Conservation (phyloP, 805 yeast species). For the Tetrapisispora namnaoensis region DNA sequence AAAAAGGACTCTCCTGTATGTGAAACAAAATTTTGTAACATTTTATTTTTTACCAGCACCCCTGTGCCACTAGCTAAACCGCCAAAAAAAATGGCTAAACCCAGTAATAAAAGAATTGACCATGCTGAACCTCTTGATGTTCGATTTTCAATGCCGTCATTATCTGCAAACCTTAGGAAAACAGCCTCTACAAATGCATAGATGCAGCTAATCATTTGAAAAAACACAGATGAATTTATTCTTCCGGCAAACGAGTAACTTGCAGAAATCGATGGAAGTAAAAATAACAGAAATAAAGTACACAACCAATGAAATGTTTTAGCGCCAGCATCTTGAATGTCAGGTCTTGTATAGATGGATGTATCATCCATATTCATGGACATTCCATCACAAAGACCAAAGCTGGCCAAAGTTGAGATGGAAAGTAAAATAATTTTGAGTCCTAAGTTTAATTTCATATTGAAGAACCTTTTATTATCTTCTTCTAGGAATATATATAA, state of each 20-base stretch:
- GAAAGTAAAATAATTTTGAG: neutral
- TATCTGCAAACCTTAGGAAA: slow-evolving; percentile 53
- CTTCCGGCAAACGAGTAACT: slow-evolving; percentile 46
- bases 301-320: slow-evolving; percentile 59
- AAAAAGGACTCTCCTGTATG: slow-evolving; percentile 32
- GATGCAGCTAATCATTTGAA: slow-evolving; percentile 38
- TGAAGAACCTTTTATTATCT: too few species aligned
- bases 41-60: slow-evolving; percentile 29
- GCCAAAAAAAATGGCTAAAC: slow-evolving; percentile 43
- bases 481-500: neutral
- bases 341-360: slow-evolving; percentile 29
- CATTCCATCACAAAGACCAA: neutral
- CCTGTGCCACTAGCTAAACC: slow-evolving; percentile 45
- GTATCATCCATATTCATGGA: slow-evolving; percentile 29
- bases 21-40: slow-evolving; percentile 29
- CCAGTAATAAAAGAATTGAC: slow-evolving; percentile 40
- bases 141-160: slow-evolving; percentile 53
- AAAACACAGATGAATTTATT: slow-evolving; percentile 34
- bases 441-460: neutral
- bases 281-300: slow-evolving; percentile 37
- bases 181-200: slow-evolving; percentile 51
- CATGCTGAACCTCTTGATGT: slow-evolving; percentile 63
- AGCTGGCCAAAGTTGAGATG: neutral
- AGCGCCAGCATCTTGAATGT: slow-evolving; percentile 37
- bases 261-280: slow-evolving; percentile 49